Evolutionary conservation across 1,284 basidiomycete genomes (phyloP), one percentile per base, ranked within the genome.

Genomic region (Cryptococcus depauperatus): DNA sequence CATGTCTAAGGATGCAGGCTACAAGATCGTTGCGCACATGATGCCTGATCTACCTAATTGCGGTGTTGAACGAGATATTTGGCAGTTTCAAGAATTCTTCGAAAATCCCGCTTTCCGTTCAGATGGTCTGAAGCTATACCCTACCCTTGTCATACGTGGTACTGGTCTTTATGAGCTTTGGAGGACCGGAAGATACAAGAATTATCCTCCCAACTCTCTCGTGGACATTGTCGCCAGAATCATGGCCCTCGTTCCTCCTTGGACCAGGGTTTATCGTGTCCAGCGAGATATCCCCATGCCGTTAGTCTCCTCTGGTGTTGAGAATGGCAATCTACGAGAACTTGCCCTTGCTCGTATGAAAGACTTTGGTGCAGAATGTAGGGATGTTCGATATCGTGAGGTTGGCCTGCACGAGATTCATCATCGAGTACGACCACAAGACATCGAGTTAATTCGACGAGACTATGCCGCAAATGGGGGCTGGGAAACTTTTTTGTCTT

Each of bases 371-470:
- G 87, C 89, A 32, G 89, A 92, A 58, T 99, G 95, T 71, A 80
- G 95, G 43, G 95, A 99, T 68, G 93, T 99, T 25, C 82, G 95
- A 37, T 95, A 87, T 73, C 85, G 95, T 41, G 95, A 99, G 79
- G 95, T 99, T 37, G 95, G 95, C 35, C 85, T 96, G 72, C 92
- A 97, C 71, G 95, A 99, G 73, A 98, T 99, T 44, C 95, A 99
- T 68, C 83, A 95, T 75, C 92, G 95, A 73, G 88, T 97, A 38
- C 82, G 91, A 32, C 95, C 95, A 40, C 88, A 93, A 62, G 86
- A 90, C 26, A 86, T 96, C 45, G 95, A 99, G 71, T 82, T 99
- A n/a, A 80, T 99, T 29, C 81, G 95, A 43, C 78, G 95, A 41
- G 95, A 99, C 70, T 99, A 99, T 70, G 77, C 85, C 2, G 95